Conservation (phyloP, 176 grass and related monocot genomes). For the Eleusine indica region DNA sequence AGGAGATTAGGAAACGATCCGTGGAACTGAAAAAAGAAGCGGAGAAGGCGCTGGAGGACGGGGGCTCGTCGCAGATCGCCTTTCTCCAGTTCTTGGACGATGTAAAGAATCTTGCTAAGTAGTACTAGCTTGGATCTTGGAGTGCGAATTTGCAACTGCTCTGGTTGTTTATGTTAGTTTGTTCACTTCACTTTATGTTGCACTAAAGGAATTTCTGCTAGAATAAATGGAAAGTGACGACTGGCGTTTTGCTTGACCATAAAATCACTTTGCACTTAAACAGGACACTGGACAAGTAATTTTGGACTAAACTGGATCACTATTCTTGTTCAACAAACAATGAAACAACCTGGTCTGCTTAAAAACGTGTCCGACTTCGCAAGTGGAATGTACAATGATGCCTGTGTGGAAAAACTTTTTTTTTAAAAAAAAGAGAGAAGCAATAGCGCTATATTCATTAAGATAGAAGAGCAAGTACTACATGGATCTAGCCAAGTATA, state of each 20-base stretch:
- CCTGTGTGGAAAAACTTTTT: too few relatives aligned
- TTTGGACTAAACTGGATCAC: too few relatives aligned
- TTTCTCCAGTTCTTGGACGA: constrained; percentile 29
- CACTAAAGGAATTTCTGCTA: neutral
- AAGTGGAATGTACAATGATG: too few relatives aligned
- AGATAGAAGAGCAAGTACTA: too few relatives aligned
- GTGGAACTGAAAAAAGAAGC: constrained; percentile 26
- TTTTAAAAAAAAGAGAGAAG: too few relatives aligned
- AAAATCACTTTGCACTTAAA: neutral
- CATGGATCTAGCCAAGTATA: too few relatives aligned
- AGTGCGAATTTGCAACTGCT: neutral
- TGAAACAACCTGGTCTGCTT: too few relatives aligned
- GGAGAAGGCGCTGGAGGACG: constrained; percentile 13
- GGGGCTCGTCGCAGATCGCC: constrained; percentile 31
- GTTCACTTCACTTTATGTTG: neutral
- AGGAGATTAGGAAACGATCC: constrained; percentile 15
- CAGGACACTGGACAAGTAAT: too few relatives aligned
- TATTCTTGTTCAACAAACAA: too few relatives aligned
- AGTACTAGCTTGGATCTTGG: neutral
- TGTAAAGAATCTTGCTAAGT: neutral
- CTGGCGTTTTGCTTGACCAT: neutral
- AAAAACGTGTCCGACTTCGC: too few relatives aligned
- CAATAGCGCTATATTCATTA: too few relatives aligned
- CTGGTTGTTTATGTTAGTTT: neutral
- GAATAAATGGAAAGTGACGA: neutral